Percentiles rank a stretch among this genome's conserved stretches.
These are phyloP conservation scores for Apiotrichum montevideense DNA, from an alignment of 1,284 basidiomycete genomes.

Conservation along the genomic window DNA sequence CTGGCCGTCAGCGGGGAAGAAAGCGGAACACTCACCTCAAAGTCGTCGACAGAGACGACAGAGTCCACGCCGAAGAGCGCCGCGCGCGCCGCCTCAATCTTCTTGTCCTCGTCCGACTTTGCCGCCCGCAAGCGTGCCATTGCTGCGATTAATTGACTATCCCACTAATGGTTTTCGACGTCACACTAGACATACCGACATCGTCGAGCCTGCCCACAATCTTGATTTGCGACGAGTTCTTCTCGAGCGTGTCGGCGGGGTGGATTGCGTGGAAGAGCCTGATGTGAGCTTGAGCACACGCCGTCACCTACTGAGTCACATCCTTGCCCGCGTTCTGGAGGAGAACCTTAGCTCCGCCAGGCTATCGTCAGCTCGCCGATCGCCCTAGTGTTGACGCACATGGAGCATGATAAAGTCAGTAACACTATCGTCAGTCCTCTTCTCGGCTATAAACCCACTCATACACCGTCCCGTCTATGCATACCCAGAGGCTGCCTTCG, in stretches of 20 bases:
- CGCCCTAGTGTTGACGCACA: slow-evolving; percentile 8
- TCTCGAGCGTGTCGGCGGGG: slow-evolving; percentile 23
- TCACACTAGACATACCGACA: slow-evolving; percentile 11
- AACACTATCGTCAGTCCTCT: slow-evolving; percentile 20
- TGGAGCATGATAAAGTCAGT: slow-evolving; percentile 24
- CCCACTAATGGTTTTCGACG: too few species aligned
- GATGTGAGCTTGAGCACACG: neutral
- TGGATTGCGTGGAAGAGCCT: slow-evolving; percentile 25
- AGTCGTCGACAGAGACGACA: slow-evolving; percentile 31
- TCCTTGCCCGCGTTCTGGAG: slow-evolving; percentile 33
- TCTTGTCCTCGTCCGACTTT: slow-evolving; percentile 13
- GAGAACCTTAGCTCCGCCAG: slow-evolving; percentile 32
- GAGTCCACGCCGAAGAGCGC: slow-evolving; percentile 30
- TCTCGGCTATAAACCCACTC: slow-evolving; percentile 20
- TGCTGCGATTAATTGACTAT: neutral
- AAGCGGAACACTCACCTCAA: slow-evolving; percentile 23
- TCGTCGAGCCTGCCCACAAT: slow-evolving; percentile 24
- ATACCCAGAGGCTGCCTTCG: slow-evolving; percentile 28
- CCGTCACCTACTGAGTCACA: slow-evolving; percentile 19
- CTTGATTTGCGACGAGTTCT: slow-evolving; percentile 15
- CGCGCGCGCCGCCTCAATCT: slow-evolving; percentile 22
- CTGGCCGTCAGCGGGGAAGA: neutral
- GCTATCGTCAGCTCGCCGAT: slow-evolving; percentile 14
- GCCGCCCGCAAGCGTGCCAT: neutral
- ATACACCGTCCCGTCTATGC: slow-evolving; percentile 33